Evolutionary conservation across 2,329 filamentous ascomycete species (phyloP).

Genomic region (Tolypocladium ovalisporum): DNA sequence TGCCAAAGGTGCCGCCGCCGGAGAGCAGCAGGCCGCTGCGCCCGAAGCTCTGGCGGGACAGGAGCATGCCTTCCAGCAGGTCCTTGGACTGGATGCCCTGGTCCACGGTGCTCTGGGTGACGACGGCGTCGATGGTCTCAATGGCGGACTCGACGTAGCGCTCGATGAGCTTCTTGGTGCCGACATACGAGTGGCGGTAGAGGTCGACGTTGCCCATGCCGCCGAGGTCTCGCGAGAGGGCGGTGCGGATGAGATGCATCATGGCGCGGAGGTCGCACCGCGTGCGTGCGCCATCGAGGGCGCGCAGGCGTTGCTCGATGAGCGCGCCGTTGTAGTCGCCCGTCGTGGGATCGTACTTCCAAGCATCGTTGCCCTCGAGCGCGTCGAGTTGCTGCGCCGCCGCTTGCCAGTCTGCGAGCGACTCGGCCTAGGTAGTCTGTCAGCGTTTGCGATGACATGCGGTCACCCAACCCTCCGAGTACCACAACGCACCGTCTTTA

Average conservation of each 20-base stretch:
- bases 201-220: slow-evolving; percentile 76
- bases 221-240: slow-evolving; percentile 69
- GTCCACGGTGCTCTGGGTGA: slow-evolving; percentile 45
- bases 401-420: slow-evolving; percentile 60
- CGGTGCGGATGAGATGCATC: slow-evolving; percentile 71
- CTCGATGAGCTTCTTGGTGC: slow-evolving; percentile 81
- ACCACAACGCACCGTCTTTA: slow-evolving; percentile 45
- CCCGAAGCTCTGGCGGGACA: slow-evolving; percentile 71
- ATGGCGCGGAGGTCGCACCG: slow-evolving; percentile 65
- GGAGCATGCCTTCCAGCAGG: slow-evolving; percentile 57
- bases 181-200: slow-evolving; percentile 75
- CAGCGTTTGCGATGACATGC: slow-evolving; percentile 28
- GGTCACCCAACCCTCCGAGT: neutral
- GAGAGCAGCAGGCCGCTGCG: slow-evolving; percentile 73
- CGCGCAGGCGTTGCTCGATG: slow-evolving; percentile 56
- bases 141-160: slow-evolving; percentile 73
- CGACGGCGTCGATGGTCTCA: slow-evolving; percentile 60
- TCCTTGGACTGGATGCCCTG: slow-evolving; percentile 47
- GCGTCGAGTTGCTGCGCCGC: slow-evolving; percentile 69
- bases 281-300: slow-evolving; percentile 63
- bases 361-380: slow-evolving; percentile 68
- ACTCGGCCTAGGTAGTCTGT: slow-evolving; percentile 43
- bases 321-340: slow-evolving; percentile 61
- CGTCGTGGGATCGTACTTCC: slow-evolving; percentile 58
- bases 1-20: slow-evolving; percentile 80